Conservation (phyloP, 306 rosid species). For the Ormosia emarginata region DNA sequence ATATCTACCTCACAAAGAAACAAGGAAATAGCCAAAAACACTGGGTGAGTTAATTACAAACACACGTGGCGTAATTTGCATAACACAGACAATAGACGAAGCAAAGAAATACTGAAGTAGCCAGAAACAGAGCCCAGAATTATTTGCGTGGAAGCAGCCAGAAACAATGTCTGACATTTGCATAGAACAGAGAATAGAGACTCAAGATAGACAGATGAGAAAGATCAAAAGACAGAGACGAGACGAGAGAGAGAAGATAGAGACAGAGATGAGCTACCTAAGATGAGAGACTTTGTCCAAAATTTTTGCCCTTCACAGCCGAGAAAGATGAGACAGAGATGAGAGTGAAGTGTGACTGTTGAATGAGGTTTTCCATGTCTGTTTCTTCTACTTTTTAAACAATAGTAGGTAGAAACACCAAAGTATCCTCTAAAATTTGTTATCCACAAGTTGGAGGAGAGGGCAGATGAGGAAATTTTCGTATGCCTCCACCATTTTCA, state of each 20-base stretch:
- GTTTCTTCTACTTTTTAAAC: not conserved
- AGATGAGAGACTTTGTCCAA: not conserved
- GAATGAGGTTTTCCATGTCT: not conserved
- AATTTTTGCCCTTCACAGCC: not conserved
- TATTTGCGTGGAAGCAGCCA: not conserved
- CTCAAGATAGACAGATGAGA: not conserved
- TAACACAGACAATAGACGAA: not conserved
- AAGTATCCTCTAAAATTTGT: not conserved
- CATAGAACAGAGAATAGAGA: not conserved
- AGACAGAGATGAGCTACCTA: not conserved
- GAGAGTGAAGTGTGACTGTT: not conserved
- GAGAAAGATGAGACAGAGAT: not conserved
- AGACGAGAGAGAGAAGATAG: not conserved
- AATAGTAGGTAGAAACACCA: not conserved
- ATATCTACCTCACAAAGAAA: not conserved
- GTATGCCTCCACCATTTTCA: not conserved
- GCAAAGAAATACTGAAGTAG: not conserved
- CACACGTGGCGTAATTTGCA: not conserved
- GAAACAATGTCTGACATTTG: not conserved
- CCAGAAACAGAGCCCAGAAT: not conserved
- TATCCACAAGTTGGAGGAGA: not conserved
- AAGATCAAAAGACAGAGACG: not conserved
- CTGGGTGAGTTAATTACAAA: not conserved
- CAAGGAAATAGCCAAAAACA: not conserved
- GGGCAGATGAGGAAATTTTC: not conserved